Base-by-base conservation (phyloP, 2,329 filamentous ascomycete genomes). In the Fusarium sp. region DNA sequence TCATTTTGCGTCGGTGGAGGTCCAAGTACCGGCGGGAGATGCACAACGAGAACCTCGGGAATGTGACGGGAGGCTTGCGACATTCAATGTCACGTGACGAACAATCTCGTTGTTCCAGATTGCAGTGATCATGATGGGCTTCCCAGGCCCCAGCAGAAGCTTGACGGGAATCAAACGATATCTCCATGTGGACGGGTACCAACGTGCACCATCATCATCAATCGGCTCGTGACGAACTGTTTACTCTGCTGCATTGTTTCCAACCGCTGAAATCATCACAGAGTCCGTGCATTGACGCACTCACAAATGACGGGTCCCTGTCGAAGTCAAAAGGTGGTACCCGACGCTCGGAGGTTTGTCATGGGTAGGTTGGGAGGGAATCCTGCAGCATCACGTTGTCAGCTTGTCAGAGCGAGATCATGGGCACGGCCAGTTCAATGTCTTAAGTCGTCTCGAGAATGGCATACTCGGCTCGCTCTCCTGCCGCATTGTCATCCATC, bases 41-140 rank as follows among this genome's bases (percentile, higher is more conserved):
- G 69, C 56, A 70, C 74, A 74, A 78, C 58, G 70, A 75, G 68
- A 75, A 74, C 76, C 74, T 77, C 75, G 76, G 72, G 72, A 78
- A 77, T 78, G 74, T 63, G 58, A 75, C 65, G 67, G 75, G 60
- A 73, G 69, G 50, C 60, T 75, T 70, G 61, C 59, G 50, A 67
- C 27, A 65, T 33, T 52, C 11, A 8, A 20, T 4, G 47, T 74
- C 72, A 74, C 72, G 72, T 74, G 72, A 75, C 13, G 0, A 27
- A 9, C 40, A 36, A 4, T 29, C 11, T 9, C 18, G 45, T 29
- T 54, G 14, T 27, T 13, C 52, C 33, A 35, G 18, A 29, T 58
- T 33, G 33, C 54, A 25, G 20, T 58, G 22, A 36, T 35, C n/a
- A 35, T 33, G 40, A 45, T 45, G 38, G 9, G 29, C 18, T 54